Evolutionary conservation across 805 yeast species (phyloP).

Genomic region (Candida sonorensis): DNA sequence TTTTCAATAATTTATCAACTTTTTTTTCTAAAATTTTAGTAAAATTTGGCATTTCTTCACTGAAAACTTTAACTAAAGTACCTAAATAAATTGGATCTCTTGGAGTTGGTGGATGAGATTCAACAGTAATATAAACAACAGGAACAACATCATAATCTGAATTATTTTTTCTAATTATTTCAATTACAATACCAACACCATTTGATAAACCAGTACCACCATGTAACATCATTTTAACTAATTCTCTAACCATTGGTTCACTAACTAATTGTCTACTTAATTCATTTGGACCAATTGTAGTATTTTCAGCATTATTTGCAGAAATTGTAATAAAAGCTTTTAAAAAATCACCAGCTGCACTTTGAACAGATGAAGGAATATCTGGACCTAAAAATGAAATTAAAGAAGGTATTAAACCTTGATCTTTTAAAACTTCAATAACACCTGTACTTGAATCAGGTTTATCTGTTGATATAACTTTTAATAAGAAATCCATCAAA

Average conservation of each 20-base stretch:
- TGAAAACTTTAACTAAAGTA: constrained; percentile 69
- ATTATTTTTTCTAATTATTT: constrained; percentile 89
- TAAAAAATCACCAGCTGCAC: constrained; percentile 91
- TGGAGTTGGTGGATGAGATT: constrained; percentile 86
- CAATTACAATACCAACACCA: constrained; percentile 92
- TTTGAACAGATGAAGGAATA: constrained; percentile 65
- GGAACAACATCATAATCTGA: constrained; percentile 92
- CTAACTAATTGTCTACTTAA: constrained; percentile 86
- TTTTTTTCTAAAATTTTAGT: constrained; percentile 47
- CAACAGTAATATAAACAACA: constrained; percentile 72
- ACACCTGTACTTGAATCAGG: constrained; percentile 86
- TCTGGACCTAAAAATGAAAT: constrained; percentile 66
- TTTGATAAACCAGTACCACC: constrained; percentile 88
- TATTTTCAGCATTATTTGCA: constrained; percentile 84
- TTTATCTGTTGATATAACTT: constrained; percentile 89
- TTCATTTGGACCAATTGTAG: constrained; percentile 94
- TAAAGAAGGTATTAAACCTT: constrained; percentile 65
- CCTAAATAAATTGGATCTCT: constrained; percentile 94
- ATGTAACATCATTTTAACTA: constrained; percentile 70
- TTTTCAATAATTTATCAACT: constrained; percentile 36
- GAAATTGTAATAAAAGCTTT: constrained; percentile 92
- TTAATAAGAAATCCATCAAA: constrained; percentile 83
- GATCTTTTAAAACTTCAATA: constrained; percentile 66
- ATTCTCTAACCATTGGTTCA: constrained; percentile 52
- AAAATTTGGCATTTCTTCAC: constrained; percentile 66